Evolutionary conservation across 352 stramenopile genomes (phyloP).

Genomic region (Blastocystis sp.): DNA sequence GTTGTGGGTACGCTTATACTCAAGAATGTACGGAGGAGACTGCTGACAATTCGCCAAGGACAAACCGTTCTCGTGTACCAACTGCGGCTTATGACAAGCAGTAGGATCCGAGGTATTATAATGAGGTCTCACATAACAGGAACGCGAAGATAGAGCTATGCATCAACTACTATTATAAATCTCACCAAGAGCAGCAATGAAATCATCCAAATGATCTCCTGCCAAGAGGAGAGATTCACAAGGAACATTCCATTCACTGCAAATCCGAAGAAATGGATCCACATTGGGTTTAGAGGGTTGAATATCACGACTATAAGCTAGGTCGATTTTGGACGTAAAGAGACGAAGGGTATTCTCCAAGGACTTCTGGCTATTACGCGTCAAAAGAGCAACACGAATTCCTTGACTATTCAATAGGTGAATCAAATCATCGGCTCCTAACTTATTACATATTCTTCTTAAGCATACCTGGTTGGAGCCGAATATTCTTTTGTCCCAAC

Average conservation of each 20-base stretch:
- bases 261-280: slow-evolving; percentile 21
- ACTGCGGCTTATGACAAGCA: background rate
- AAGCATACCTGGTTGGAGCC: background rate
- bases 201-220: slow-evolving; percentile 58
- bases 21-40: background rate
- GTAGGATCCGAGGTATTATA: background rate
- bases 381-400: slow-evolving; percentile 38
- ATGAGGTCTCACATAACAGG: slow-evolving; percentile 37
- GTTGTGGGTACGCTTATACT: slow-evolving; percentile 32
- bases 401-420: slow-evolving; percentile 14
- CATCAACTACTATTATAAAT: background rate
- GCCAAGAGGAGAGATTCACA: slow-evolving; percentile 13
- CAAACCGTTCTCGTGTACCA: background rate
- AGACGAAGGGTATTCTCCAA: slow-evolving; percentile 26
- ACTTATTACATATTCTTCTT: background rate
- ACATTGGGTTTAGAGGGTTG: slow-evolving; percentile 55
- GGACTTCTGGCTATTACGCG: background rate
- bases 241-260: slow-evolving; percentile 10
- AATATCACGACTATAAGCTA: slow-evolving; percentile 39
- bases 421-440: slow-evolving; percentile 40
- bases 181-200: slow-evolving; percentile 25
- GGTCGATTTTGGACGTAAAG: slow-evolving; percentile 11
- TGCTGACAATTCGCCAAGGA: slow-evolving; percentile 47
- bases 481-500: background rate
- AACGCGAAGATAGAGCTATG: slow-evolving; percentile 18